Evolutionary conservation across 2,329 filamentous ascomycete species (phyloP), one percentile per base, ranked within the genome.

Genomic region (Exophiala bonariae): DNA sequence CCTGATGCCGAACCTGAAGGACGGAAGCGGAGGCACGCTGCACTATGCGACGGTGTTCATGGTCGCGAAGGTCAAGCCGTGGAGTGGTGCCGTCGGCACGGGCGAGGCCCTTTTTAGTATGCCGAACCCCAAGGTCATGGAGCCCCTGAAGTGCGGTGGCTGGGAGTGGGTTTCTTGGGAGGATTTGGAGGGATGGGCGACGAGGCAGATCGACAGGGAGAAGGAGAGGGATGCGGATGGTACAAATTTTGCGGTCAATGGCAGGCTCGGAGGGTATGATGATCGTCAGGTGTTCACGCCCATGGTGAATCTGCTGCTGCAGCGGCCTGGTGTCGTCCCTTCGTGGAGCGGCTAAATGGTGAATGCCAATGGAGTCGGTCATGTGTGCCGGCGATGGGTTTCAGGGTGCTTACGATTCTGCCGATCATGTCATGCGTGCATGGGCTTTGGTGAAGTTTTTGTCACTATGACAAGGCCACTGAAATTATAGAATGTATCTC

Each of bases 11-110:
- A 41, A 17, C 38, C 8, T 8, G n/a, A 20, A 17, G 11, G 35
- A 8, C 17, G 32, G 35, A 13, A 23, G 16, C 8, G 34, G 23
- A 2, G 28, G 13, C 1, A 18, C n/a, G 4, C 87, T 83, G 64
- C 87, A 92, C 61, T 92, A 91, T 60, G 74, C 89, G 41, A 91
- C 87, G 0, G 64, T 89, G 2, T 90, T 87, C 56, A 78, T 89
- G 52, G 68, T 71, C 0, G 81, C 79, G 33, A 66, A 65, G 35
- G 68, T 80, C 56, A 60, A 67, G 0, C n/a, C n/a, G n/a, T n/a
- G n/a, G n/a, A n/a, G n/a, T 13, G 54, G 59, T 0, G 73, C 73
- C 14, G 9, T 16, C 20, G 20, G 7, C 26, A 22, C 22, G 14
- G 14, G 4, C 16, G 20, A 18, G 9, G 19, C 63, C 78, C 85